Evolutionary conservation across 2,329 filamentous ascomycete species (phyloP), one percentile per base, ranked within the genome.

Genomic region (Colletotrichum incanum): DNA sequence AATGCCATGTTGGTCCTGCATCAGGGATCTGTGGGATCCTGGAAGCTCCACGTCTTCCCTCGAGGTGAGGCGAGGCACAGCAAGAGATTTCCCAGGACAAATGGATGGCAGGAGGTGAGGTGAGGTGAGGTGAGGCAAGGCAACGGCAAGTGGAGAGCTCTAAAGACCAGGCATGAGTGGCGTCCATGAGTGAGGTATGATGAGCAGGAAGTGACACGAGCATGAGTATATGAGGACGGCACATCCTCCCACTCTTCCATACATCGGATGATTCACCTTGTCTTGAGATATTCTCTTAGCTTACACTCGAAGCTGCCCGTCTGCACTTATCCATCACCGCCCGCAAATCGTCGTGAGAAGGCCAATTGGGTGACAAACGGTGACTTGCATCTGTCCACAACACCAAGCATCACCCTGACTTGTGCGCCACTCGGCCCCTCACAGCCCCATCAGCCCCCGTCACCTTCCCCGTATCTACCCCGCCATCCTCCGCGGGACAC

Each of bases 401-500:
- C 55, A 49, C 43, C 28, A 11, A n/a, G 7, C 16, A 6, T 28
- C 18, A 18, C 37, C 55, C 23, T 37, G 34, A 37, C 8, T 37
- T 37, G 2, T 2, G 11, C 34, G 34, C 34, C 34, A 5, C 34
- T 45, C 56, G 3, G 43, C 55, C 63, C 63, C 54, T 67, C 62
- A 7, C 49, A 52, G 23, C 49, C 16, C 50, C 16, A 31, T 54
- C n/a, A 45, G n/a, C 23, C 59, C 64, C 34, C 50, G 52, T 58
- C 58, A 20, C 28, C 28, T 7, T 26, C 43, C 59, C 47, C 52
- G 23, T 68, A 37, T 50, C 64, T 62, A 72, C 70, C 65, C 70
- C 70, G 65, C 70, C 66, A 65, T 70, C 70, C 65, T 28, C 59
- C 70, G 59, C 69, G 52, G 69, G 69, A 56, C 49, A 67, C 49